Conservation (phyloP, 1,139 yeast species). For the Nakaseomyces nivariensis region DNA sequence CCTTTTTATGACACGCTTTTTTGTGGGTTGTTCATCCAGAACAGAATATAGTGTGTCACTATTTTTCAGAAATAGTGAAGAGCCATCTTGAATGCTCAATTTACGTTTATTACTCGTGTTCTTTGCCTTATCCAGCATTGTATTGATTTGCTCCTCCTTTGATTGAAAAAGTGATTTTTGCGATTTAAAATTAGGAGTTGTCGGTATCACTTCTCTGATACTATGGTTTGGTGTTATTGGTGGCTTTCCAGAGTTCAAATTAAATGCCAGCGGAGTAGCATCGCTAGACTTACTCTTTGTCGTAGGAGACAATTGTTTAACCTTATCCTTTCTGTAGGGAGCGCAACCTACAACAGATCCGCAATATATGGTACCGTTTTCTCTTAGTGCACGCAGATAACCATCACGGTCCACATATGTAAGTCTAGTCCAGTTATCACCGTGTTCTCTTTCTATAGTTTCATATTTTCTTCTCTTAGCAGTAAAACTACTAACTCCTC, state of each 20-base stretch:
- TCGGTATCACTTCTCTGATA: not conserved
- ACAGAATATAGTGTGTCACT: slow-evolving; percentile 2
- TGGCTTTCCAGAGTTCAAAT: not conserved
- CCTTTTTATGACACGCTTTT: not conserved
- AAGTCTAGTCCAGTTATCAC: slow-evolving; percentile 74
- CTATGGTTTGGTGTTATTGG: not conserved
- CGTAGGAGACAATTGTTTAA: slow-evolving; percentile 39
- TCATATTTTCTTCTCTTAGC: not conserved
- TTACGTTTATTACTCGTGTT: slow-evolving; percentile 39
- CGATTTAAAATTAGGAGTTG: not conserved
- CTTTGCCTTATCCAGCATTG: slow-evolving; percentile 35
- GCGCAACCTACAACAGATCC: slow-evolving; percentile 69
- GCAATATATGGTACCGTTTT: slow-evolving; percentile 61
- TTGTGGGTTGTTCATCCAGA: slow-evolving; percentile 1
- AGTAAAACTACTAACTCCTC: too few species aligned
- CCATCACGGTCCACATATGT: slow-evolving; percentile 67
- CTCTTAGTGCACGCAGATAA: slow-evolving; percentile 72
- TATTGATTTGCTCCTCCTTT: not conserved
- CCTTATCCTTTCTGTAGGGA: slow-evolving; percentile 47
- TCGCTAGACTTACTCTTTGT: not conserved
- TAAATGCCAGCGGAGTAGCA: not conserved
- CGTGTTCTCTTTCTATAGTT: slow-evolving; percentile 38
- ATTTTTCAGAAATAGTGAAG: slow-evolving; percentile 4
- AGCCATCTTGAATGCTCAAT: slow-evolving; percentile 3
- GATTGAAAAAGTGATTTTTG: not conserved